These are phyloP conservation scores for Andalucia godoyi DNA, from an alignment of 78 protist species.

Conservation along the genomic window DNA sequence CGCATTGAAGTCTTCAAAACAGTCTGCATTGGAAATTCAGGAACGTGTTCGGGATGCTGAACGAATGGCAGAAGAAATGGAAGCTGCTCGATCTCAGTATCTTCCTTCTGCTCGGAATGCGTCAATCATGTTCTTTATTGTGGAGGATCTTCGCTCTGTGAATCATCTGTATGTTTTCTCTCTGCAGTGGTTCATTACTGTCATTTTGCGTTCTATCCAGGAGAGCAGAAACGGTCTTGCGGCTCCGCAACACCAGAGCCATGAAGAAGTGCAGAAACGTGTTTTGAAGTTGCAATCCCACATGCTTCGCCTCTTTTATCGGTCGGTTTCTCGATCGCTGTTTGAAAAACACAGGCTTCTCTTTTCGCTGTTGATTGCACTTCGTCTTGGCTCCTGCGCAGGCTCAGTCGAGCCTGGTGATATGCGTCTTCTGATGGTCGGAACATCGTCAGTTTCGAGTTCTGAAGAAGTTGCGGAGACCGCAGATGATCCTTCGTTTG, in stretches of 20 bases:
- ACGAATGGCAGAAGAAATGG: conserved; percentile 8
- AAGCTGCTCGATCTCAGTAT: conserved; percentile 30
- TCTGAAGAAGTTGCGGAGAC: neutral
- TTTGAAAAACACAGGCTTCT: conserved; percentile 48
- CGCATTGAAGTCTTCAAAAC: conserved; percentile 16
- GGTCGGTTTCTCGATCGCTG: conserved; percentile 51
- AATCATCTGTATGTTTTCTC: conserved; percentile 56
- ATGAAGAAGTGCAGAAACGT: no score
- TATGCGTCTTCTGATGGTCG: neutral
- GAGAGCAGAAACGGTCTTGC: no score
- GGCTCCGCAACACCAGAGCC: no score
- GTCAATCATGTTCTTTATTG: conserved; percentile 48
- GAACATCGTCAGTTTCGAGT: neutral
- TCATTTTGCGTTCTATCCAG: conserved; percentile 9
- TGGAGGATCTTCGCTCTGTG: conserved; percentile 31
- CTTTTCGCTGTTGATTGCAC: conserved; percentile 30
- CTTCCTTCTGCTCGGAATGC: conserved; percentile 18
- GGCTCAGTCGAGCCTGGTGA: neutral
- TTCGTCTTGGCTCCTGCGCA: neutral
- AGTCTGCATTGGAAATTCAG: conserved; percentile 19
- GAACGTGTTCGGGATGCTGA: conserved; percentile 38
- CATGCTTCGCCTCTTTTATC: conserved; percentile 24
- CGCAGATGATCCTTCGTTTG: neutral
- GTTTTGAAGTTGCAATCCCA: neutral
- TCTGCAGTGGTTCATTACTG: conserved; percentile 35